Evolutionary conservation across 139 green algal species (phyloP).

Genomic region (Micractinium sp.): DNA sequence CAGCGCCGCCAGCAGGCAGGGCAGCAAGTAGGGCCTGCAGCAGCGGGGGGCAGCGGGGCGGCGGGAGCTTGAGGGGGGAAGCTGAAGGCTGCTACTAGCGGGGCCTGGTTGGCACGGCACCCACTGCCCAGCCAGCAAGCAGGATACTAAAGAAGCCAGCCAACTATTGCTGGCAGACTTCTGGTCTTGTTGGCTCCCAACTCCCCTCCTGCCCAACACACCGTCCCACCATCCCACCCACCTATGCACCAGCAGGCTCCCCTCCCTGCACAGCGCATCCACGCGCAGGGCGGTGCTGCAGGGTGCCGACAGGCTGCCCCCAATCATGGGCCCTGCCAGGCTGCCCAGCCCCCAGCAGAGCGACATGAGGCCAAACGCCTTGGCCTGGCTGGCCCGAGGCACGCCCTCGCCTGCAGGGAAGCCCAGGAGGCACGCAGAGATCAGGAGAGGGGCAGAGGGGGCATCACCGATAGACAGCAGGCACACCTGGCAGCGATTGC

Average conservation of each 20-base stretch:
- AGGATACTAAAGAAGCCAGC: not conserved
- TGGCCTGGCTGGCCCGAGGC: constrained; percentile 5
- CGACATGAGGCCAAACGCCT: constrained; percentile 16
- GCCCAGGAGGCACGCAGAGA: not conserved
- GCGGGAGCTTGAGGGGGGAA: not conserved
- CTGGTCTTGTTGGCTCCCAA: too few species aligned
- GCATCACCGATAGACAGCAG: not conserved
- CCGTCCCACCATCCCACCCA: not conserved
- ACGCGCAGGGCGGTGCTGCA: constrained; percentile 2
- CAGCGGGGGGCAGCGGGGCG: not conserved
- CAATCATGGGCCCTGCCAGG: constrained; percentile 22
- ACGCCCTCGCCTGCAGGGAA: constrained; percentile 18
- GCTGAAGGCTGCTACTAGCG: not conserved
- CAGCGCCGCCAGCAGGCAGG: constrained; percentile 57
- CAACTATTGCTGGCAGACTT: not conserved
- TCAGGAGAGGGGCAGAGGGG: not conserved
- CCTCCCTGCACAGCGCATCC: not conserved
- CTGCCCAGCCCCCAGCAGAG: constrained; percentile 27
- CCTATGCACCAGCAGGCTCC: constrained; percentile 6
- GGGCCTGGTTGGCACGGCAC: too few species aligned
- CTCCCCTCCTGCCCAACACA: not conserved
- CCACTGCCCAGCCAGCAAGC: too few species aligned
- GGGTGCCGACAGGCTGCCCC: constrained; percentile 8
- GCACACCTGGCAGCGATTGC: not conserved
- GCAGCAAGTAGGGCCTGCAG: constrained; percentile 70